Base-by-base conservation (phyloP, 306 rosid species). In the Crataegus laevigata region DNA sequence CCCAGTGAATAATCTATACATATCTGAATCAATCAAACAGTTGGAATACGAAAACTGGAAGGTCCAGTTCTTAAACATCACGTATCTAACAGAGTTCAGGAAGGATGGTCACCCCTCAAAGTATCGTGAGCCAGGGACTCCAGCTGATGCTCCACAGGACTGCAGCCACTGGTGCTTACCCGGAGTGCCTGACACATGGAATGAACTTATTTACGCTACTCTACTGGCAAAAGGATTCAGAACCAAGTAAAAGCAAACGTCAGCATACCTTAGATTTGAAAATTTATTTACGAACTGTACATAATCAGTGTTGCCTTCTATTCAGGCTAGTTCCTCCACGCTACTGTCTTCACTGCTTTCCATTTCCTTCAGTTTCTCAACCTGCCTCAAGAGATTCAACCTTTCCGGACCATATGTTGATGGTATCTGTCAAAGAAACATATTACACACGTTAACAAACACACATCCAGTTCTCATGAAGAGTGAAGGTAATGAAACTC, bases 121-220 rank as follows among this genome's bases (percentile, higher is more conserved):
- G 82, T 83, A 87, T 71, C 82, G 96, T 57, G 99, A 89, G 82
- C 91, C 91, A 15, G 92, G 91, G 34, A 90, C 92, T 52, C 94
- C 97, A 13, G 75, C 83, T 24, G 75, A 64, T 2, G 91, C 98
- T 72, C 97, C 98, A n/a, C 93, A 96, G 75, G 96, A 96, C 80
- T 92, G 98, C 66, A 96, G 97, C 89, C 99, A 96, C 74, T 92
- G 98, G 99, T 96, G 99, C 82, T 86, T 92, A 71, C 98, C 98
- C 21, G 98, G 99, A 79, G 87, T 96, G 75, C 99, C 99, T 25
- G 99, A 92, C 88, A 92, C 97, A 47, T 90, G 99, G 99, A 96
- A 96, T 72, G 84, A 89, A 76, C 86, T 90, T 81, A 85, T 92
- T 77, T 92, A 96, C 74, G 96, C 87, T 8, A 78, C 89, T 29